Evolutionary conservation across 345 rosid species (phyloP).

Genomic region (Pugionium cornutum): DNA sequence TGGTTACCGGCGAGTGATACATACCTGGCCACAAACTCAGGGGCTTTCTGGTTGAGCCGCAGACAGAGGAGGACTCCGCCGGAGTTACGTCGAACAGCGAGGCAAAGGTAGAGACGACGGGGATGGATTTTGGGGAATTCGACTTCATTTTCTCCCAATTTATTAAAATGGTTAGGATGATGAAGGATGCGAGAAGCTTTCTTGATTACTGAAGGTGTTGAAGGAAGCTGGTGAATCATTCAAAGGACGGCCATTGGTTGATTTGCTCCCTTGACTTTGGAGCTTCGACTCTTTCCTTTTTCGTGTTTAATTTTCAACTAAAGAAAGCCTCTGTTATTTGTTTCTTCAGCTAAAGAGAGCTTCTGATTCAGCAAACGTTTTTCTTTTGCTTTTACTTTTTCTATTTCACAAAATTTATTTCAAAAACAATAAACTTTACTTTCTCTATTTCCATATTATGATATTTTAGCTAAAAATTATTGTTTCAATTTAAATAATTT

Average conservation of each 20-base stretch:
- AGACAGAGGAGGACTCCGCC: constrained; percentile 14
- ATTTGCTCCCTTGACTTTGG: constrained; percentile 21
- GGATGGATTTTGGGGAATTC: constrained; percentile 49
- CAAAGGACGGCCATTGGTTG: constrained; percentile 24
- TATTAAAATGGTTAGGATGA: constrained; percentile 2
- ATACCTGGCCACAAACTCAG: constrained; percentile 85
- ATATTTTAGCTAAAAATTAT: too few species aligned
- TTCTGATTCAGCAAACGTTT: too few species aligned
- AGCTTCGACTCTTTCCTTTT: constrained; percentile 4
- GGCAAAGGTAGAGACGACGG: constrained; percentile 66
- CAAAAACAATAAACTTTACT: too few species aligned
- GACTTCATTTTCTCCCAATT: constrained; percentile 34
- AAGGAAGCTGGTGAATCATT: constrained; percentile 34
- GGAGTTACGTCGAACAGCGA: constrained; percentile 41
- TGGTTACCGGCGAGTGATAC: constrained; percentile 82
- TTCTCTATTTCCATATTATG: too few species aligned
- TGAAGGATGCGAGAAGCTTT: constrained; percentile 16
- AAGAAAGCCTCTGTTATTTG: too few species aligned
- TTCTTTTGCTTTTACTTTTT: too few species aligned
- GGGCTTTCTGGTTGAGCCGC: constrained; percentile 55
- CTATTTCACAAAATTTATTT: too few species aligned
- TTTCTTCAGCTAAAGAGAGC: too few species aligned
- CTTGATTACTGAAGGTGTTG: not conserved
- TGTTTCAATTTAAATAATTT: too few species aligned
- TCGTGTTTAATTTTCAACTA: not conserved